Percentiles rank a stretch among this genome's conserved stretches.
These are phyloP conservation scores for Collybia sp. DNA, from an alignment of 768 basidiomycete species.

Conservation along the genomic window DNA sequence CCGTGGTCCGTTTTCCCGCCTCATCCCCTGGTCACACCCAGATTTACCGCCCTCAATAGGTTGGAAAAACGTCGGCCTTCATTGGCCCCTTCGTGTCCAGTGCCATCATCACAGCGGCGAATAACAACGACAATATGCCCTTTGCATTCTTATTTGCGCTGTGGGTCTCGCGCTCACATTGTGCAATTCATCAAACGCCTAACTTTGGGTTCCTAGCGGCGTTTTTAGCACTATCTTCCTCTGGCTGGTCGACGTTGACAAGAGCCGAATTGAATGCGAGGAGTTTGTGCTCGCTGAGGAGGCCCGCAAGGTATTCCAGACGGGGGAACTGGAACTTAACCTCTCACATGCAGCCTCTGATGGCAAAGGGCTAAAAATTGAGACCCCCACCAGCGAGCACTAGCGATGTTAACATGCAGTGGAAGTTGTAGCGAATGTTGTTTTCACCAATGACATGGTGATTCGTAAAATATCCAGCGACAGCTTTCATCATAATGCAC, in stretches of 20 bases:
- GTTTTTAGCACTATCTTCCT: constrained; percentile 52
- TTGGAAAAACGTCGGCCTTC: constrained; percentile 74
- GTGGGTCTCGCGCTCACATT: constrained; percentile 31
- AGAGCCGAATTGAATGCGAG: constrained; percentile 60
- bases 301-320: background rate
- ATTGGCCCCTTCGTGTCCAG: constrained; percentile 74
- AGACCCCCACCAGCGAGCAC: too few species aligned
- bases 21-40: background rate
- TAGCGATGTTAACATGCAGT: too few species aligned
- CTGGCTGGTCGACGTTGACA: constrained; percentile 58
- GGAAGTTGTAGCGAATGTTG: too few species aligned
- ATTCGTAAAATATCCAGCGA: too few species aligned
- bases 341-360: too few species aligned
- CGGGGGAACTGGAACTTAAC: background rate
- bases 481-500: too few species aligned
- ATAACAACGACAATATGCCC: constrained; percentile 70
- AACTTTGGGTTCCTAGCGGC: constrained; percentile 29
- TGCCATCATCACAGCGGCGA: constrained; percentile 65
- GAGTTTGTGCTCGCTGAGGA: constrained; percentile 56
- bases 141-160: constrained; percentile 70
- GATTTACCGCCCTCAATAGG: constrained; percentile 22
- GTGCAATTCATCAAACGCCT: background rate
- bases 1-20: constrained; percentile 40
- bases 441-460: too few species aligned
- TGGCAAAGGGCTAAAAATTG: too few species aligned